Percentiles rank a stretch among this genome's conserved stretches.
Conservation (phyloP, 441 rosid genomes). For the Kokia cookei region DNA sequence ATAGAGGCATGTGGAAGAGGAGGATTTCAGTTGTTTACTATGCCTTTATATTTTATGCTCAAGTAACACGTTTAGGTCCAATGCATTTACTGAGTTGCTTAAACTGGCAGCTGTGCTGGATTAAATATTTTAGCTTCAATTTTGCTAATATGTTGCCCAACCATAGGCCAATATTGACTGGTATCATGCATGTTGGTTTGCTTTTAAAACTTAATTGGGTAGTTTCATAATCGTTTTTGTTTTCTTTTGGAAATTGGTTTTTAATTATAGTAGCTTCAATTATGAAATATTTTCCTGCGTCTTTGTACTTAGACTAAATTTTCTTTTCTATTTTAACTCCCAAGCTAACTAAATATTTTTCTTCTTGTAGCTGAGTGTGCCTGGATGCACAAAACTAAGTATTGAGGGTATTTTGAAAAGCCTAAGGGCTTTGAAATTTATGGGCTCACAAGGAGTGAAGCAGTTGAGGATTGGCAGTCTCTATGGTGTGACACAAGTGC, state of each 20-base stretch:
- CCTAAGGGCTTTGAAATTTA: conserved; percentile 51
- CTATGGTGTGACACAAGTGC: conserved; percentile 61
- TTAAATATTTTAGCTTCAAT: neutral
- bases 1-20: neutral
- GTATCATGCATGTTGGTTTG: neutral
- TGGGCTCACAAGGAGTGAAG: conserved; percentile 48
- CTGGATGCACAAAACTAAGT: conserved; percentile 83
- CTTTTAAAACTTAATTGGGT: neutral
- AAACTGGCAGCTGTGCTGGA: neutral
- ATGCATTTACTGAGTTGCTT: neutral
- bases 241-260: neutral
- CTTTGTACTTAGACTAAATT: neutral
- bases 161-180: neutral
- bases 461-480: conserved; percentile 75
- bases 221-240: neutral
- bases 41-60: neutral
- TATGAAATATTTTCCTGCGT: neutral
- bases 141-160: neutral
- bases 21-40: neutral
- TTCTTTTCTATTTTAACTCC: neutral
- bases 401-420: conserved; percentile 58
- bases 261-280: neutral
- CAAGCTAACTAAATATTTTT: conserved; percentile 8
- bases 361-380: conserved; percentile 65
- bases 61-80: neutral